Conservation (phyloP, 2,329 filamentous ascomycete species). For the Fusarium sp. region DNA sequence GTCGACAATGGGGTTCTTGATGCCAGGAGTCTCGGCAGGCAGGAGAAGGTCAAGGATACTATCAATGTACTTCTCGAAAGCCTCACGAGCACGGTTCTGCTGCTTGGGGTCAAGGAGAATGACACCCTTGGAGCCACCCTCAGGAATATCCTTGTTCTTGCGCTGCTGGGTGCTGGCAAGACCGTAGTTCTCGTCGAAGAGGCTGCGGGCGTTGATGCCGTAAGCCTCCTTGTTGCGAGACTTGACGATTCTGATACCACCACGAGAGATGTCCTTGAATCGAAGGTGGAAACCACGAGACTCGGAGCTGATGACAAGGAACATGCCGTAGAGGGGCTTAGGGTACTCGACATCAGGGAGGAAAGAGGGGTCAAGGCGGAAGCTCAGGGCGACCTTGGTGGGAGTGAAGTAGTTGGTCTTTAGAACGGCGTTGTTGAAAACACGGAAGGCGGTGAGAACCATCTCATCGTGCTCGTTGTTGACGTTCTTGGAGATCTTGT, state of each 20-base stretch:
- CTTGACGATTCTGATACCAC: constrained; percentile 98
- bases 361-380: constrained; percentile 92
- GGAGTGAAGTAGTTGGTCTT: constrained; percentile 99
- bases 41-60: constrained; percentile 96
- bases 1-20: constrained; percentile 99
- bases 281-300: constrained; percentile 97
- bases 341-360: constrained; percentile 93
- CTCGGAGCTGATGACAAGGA: constrained; percentile 96
- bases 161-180: constrained; percentile 98
- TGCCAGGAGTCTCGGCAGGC: constrained; percentile 90
- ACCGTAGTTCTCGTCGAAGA: constrained; percentile 99
- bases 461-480: constrained; percentile 96
- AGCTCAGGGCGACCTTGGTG: constrained; percentile 97
- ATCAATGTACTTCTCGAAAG: constrained; percentile 99
- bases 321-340: constrained; percentile 96
- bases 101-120: constrained; percentile 94
- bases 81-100: constrained; percentile 91
- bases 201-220: constrained; percentile 92
- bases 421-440: constrained; percentile 93
- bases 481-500: constrained; percentile 83
- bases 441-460: constrained; percentile 96
- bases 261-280: constrained; percentile 96
- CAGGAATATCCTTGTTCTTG: constrained; percentile 99
- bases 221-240: constrained; percentile 97
- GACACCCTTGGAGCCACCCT: constrained; percentile 98